phyloP scores from a whole-genome alignment of 2,329 filamentous ascomycete species.

The Xylariaceae sp. region DNA sequence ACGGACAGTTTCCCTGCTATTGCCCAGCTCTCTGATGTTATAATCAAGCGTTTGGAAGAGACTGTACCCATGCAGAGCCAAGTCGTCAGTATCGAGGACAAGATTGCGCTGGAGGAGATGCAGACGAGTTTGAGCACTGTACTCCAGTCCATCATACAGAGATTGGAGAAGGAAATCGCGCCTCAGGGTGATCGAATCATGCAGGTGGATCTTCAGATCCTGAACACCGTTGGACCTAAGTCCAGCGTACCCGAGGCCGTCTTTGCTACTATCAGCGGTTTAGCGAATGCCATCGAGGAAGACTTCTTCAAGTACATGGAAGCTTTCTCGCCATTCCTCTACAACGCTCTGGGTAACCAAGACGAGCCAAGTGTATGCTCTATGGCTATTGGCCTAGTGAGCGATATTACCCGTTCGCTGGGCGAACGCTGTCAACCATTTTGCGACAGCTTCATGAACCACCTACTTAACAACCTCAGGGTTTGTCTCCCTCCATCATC shows the following conservation, averaged over 20 bases:
- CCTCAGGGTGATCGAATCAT: conserved; percentile 93
- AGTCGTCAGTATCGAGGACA: conserved; percentile 95
- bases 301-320: conserved; percentile 98
- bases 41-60: conserved; percentile 85
- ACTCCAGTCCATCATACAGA: conserved; percentile 82
- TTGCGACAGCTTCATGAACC: conserved; percentile 98
- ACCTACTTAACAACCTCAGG: conserved; percentile 84
- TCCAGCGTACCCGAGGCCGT: conserved; percentile 92
- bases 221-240: conserved; percentile 72
- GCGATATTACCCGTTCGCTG: conserved; percentile 89
- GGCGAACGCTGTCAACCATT: conserved; percentile 87
- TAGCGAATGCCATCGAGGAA: conserved; percentile 85
- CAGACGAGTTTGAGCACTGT: conserved; percentile 93
- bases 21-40: conserved; percentile 76
- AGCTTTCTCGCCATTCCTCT: conserved; percentile 83
- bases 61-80: conserved; percentile 86
- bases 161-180: conserved; percentile 83
- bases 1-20: conserved; percentile 78
- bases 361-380: conserved; percentile 91
- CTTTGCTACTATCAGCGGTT: conserved; percentile 86
- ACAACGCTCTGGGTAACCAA: conserved; percentile 90
- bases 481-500: conserved; percentile 43
- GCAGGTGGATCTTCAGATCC: conserved; percentile 76
- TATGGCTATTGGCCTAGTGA: conserved; percentile 95
- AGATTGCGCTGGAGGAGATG: conserved; percentile 93